These are phyloP conservation scores for Psilocybe cubensis DNA, from an alignment of 768 basidiomycete species.

Conservation along the genomic window DNA sequence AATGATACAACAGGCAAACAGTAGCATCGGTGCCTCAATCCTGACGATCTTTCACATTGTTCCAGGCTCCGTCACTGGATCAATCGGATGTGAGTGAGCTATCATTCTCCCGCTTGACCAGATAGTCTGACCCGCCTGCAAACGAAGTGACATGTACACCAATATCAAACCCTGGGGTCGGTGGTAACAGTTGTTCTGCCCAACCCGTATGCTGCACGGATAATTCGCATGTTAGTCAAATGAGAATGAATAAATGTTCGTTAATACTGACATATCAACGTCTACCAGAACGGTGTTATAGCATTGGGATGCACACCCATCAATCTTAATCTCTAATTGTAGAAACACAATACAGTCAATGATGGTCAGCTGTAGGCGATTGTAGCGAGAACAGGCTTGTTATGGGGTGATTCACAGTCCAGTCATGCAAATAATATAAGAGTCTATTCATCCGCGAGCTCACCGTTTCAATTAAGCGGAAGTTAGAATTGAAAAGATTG, in stretches of 20 bases:
- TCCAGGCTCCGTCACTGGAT: not conserved
- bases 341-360: too few relatives aligned
- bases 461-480: too few relatives aligned
- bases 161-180: not conserved
- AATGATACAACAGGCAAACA: not conserved
- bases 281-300: not conserved
- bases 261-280: not conserved
- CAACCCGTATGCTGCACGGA: conserved; percentile 8
- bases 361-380: too few relatives aligned
- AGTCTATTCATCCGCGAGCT: too few relatives aligned
- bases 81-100: not conserved
- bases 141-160: not conserved
- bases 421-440: too few relatives aligned
- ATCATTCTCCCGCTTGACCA: too few relatives aligned
- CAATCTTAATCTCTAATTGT: not conserved
- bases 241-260: not conserved
- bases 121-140: not conserved
- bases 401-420: too few relatives aligned
- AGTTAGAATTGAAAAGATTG: too few relatives aligned
- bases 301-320: not conserved
- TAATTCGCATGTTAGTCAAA: not conserved
- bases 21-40: not conserved
- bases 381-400: too few relatives aligned
- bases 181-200: not conserved
- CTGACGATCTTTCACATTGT: not conserved